Base-by-base conservation (phyloP, 2,329 filamentous ascomycete species). In the Pseudogymnoascus sp. region DNA sequence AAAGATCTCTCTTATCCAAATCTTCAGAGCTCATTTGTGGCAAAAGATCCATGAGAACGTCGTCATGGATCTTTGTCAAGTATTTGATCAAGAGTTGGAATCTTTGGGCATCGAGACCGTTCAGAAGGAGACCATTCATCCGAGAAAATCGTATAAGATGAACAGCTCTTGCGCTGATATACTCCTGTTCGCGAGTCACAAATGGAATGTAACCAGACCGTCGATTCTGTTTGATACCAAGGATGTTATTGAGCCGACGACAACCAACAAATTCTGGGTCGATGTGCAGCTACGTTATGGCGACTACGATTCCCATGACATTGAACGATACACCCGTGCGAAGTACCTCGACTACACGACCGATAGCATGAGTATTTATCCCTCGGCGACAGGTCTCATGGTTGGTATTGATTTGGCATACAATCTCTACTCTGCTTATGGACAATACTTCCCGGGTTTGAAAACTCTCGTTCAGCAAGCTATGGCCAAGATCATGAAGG, bases 401-500 rank as follows among this genome's bases (percentile, higher is more conserved):
- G 90, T 99, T 70, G 93, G 90, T 69, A 94, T 99, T 64, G 94
- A 99, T 77, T 81, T 99, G 70, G 93, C 94, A 0, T 99, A 99
- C 81, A 99, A 99, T 74, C 78, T 99, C 39, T 97, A 97, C 79
- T 97, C 94, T 6, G 94, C 94, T 0, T 99, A 96, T 69, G 94
- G 94, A 59, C 93, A 97, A 77, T 99, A 97, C 79, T 99, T 99
- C 86, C 94, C 94, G 57, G 94, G 94, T 71, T 78, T 99, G 64
- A 99, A 99, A 81, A 89, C 92, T 57, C 83, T 99, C 22, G 81
- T 99, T 25, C 95, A 99, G 75, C 93, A 97, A 74, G 94, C 95
- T 5, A 99, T 99, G 95, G 92, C 92, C 57, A 99, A 99, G 86
- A 86, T 99, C 73, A 99, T 99, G 94, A 99, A 99, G 78, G 93